These are phyloP conservation scores for Wickerhamia fluorescens DNA, from an alignment of 805 yeast genomes.

Conservation along the genomic window DNA sequence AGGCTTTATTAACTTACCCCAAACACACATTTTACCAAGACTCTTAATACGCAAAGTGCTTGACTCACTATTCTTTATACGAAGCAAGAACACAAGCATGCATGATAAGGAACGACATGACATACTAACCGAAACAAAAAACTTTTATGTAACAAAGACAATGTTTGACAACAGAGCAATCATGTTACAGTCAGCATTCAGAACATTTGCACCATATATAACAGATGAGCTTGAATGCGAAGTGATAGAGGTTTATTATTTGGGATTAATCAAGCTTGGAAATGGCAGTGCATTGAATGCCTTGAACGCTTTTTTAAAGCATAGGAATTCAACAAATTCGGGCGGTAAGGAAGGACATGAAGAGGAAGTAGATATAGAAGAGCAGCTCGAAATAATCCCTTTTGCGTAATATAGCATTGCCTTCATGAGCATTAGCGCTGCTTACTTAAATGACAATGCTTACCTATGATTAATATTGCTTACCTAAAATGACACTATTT, in stretches of 20 bases:
- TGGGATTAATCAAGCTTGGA: slow-evolving; percentile 17
- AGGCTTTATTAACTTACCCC: slow-evolving; percentile 15
- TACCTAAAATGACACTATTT: no score
- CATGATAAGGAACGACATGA: no score
- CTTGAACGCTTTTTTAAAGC: slow-evolving; percentile 3
- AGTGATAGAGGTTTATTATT: slow-evolving; percentile 16
- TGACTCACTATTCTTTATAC: slow-evolving; percentile 13
- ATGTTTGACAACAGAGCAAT: slow-evolving; percentile 17
- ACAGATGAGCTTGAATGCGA: slow-evolving; percentile 16
- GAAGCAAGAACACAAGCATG: slow-evolving; percentile 6
- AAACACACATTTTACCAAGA: slow-evolving; percentile 15
- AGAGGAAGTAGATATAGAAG: slow-evolving; percentile 1
- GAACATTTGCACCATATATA: slow-evolving; percentile 11
- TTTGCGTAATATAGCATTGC: slow-evolving; percentile 4
- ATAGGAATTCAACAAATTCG: slow-evolving; percentile 3
- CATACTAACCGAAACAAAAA: slow-evolving; percentile 10
- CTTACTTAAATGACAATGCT: no score
- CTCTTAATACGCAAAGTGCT: slow-evolving; percentile 11
- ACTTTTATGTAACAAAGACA: slow-evolving; percentile 13
- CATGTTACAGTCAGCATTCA: slow-evolving; percentile 18
- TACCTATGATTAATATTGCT: no score
- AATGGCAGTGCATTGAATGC: slow-evolving; percentile 13
- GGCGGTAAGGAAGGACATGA: no score
- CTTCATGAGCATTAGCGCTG: neutral
- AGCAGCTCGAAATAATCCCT: slow-evolving; percentile 3